Conservation (phyloP, 2,329 filamentous ascomycete genomes). For the Neonectria ditissima region DNA sequence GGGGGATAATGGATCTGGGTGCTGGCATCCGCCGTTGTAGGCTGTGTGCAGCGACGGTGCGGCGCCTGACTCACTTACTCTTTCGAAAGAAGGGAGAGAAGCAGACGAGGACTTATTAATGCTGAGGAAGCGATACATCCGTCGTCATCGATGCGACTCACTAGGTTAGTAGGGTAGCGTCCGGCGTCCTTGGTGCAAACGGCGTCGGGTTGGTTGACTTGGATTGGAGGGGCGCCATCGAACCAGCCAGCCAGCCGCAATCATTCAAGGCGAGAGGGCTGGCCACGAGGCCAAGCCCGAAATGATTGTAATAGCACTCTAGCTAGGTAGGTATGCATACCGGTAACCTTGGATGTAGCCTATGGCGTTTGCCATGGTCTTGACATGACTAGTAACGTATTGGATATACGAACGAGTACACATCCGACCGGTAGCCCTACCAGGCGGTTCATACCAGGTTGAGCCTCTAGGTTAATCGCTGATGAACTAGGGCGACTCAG, state of each 20-base stretch:
- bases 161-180: background rate
- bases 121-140: background rate
- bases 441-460: background rate
- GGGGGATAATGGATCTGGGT: too few relatives aligned
- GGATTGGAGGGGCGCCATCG: conserved; percentile 14
- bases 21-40: too few relatives aligned
- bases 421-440: too few relatives aligned
- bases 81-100: background rate
- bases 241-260: conserved; percentile 15
- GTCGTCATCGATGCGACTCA: conserved; percentile 22
- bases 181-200: background rate
- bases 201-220: background rate
- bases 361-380: conserved; percentile 1
- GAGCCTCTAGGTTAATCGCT: too few relatives aligned
- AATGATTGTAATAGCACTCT: conserved; percentile 6
- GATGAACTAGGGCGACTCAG: background rate
- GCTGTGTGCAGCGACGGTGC: conserved; percentile 5
- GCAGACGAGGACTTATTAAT: background rate
- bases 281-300: conserved; percentile 19
- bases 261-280: conserved; percentile 14
- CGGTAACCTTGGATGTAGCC: conserved; percentile 4
- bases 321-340: background rate
- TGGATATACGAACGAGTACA: too few relatives aligned
- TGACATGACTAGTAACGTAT: background rate
- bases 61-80: too few relatives aligned